phyloP scores from a whole-genome alignment of 805 yeast species.

The Cyberlindnera americana region DNA sequence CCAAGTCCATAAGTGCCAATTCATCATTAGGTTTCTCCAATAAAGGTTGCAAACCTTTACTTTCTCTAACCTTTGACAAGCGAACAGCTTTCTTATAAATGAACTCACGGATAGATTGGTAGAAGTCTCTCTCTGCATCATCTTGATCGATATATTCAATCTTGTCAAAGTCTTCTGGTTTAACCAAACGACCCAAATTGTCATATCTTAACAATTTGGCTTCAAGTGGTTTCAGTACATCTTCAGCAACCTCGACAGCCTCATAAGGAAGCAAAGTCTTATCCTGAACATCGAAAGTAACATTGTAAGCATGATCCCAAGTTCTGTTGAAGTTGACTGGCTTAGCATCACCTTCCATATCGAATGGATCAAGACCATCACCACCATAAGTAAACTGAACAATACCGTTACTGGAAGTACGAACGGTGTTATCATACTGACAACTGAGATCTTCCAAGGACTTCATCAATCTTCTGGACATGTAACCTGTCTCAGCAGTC shows the following conservation, averaged over 20 bases:
- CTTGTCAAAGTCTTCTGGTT: slow-evolving; percentile 41
- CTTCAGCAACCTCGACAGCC: slow-evolving; percentile 51
- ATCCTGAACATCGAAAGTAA: slow-evolving; percentile 58
- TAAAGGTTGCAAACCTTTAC: slow-evolving; percentile 46
- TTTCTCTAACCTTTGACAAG: slow-evolving; percentile 54
- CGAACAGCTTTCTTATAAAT: slow-evolving; percentile 51
- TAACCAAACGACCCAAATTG: slow-evolving; percentile 58
- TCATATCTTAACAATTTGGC: slow-evolving; percentile 60
- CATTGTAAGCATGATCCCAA: slow-evolving; percentile 87
- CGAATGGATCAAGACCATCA: slow-evolving; percentile 96
- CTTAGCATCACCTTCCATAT: slow-evolving; percentile 98
- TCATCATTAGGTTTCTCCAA: slow-evolving; percentile 43
- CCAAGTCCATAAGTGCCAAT: slow-evolving; percentile 37
- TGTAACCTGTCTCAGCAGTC: slow-evolving; percentile 98
- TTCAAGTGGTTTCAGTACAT: slow-evolving; percentile 59
- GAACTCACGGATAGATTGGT: slow-evolving; percentile 68
- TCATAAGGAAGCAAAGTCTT: slow-evolving; percentile 67
- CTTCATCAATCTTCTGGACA: slow-evolving; percentile 97
- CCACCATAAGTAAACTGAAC: slow-evolving; percentile 99
- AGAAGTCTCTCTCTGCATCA: slow-evolving; percentile 86
- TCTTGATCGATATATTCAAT: slow-evolving; percentile 73
- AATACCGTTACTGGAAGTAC: slow-evolving; percentile 93
- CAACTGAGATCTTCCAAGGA: slow-evolving; percentile 94
- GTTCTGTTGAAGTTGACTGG: slow-evolving; percentile 93
- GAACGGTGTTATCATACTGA: slow-evolving; percentile 88